These are phyloP conservation scores for Talaromyces piceae DNA, from an alignment of 2,329 filamentous ascomycete genomes.

Conservation along the genomic window DNA sequence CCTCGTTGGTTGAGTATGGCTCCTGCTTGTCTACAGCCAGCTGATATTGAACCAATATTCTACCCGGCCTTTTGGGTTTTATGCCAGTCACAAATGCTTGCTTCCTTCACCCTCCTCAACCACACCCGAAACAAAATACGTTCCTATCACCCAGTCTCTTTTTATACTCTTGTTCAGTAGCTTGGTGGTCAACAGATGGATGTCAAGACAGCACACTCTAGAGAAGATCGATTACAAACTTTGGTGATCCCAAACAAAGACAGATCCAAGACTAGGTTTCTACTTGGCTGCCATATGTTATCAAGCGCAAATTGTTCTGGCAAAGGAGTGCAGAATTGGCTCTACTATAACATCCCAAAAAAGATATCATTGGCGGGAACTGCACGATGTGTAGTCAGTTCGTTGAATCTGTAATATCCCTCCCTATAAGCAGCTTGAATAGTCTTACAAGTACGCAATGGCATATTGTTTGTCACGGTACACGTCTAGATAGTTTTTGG, in stretches of 20 bases:
- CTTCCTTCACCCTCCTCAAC: slow-evolving; percentile 53
- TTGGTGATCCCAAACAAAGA: slow-evolving; percentile 45
- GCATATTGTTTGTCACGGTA: too few relatives aligned
- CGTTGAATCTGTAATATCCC: too few relatives aligned
- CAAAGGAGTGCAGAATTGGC: slow-evolving; percentile 36
- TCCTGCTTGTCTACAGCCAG: slow-evolving; percentile 55
- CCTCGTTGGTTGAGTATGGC: slow-evolving; percentile 54
- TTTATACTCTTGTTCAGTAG: neutral
- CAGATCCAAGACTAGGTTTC: slow-evolving; percentile 49
- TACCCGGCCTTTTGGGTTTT: slow-evolving; percentile 40
- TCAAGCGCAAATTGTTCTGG: slow-evolving; percentile 49
- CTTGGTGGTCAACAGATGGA: neutral
- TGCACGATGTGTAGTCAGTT: too few relatives aligned
- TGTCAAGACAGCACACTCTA: slow-evolving; percentile 35
- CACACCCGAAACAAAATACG: slow-evolving; percentile 44
- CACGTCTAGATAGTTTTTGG: too few relatives aligned
- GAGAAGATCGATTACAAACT: slow-evolving; percentile 49
- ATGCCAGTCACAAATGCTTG: slow-evolving; percentile 50
- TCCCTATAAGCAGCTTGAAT: too few relatives aligned
- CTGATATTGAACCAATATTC: neutral
- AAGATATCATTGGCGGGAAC: neutral
- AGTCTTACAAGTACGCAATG: neutral
- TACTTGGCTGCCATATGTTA: slow-evolving; percentile 51
- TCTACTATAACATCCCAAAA: slow-evolving; percentile 46
- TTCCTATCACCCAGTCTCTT: neutral